Evolutionary conservation across 2,329 filamentous ascomycete species (phyloP), one percentile per base, ranked within the genome.

Genomic region (Hypoxylon sp.): DNA sequence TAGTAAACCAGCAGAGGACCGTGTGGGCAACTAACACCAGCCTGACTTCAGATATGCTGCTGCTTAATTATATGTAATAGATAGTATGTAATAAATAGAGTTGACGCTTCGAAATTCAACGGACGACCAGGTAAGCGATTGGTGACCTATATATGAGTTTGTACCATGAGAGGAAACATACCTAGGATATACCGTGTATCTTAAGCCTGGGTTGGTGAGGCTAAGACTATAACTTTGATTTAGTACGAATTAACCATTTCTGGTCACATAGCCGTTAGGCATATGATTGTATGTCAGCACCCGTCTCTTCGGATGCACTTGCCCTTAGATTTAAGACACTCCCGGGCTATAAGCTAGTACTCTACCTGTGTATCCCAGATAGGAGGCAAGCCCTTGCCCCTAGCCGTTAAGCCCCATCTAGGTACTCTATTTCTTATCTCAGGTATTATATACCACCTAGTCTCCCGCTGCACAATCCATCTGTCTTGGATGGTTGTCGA

Each of bases 251-350:
- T 32, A 6, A 25, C 29, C 45, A 16, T 32, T 21, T 2, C 30
- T 25, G 5, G 12, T 14, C 16, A n/a, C 14, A 45, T 30, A 23
- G 12, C n/a, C 14, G 23, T 23, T 5, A 54, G 6, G 9, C 19
- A 2, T 27, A n/a, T 12, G 45, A n/a, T 6, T 43, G 19, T 9
- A 45, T 52, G 52, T 30, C 12, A 32, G 32, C 43, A 41, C 25
- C 57, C 45, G 34, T n/a, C 8, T 12, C 19, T 37, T 53, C 30
- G 21, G 47, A 58, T 58, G 25, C 12, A 55, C 41, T 55, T 54
- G 32, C 23, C 27, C 61, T 56, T 46, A 21, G 12, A 7, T 19
- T 25, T 16, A 52, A 52, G 50, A 47, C 51, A 51, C 16, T 19
- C 8, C 19, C 11, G 16, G 5, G 8, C 23, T 50, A 5, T 48